Evolutionary conservation across 2,329 filamentous ascomycete species (phyloP), one percentile per base, ranked within the genome.

Genomic region (Aureobasidium vineae): DNA sequence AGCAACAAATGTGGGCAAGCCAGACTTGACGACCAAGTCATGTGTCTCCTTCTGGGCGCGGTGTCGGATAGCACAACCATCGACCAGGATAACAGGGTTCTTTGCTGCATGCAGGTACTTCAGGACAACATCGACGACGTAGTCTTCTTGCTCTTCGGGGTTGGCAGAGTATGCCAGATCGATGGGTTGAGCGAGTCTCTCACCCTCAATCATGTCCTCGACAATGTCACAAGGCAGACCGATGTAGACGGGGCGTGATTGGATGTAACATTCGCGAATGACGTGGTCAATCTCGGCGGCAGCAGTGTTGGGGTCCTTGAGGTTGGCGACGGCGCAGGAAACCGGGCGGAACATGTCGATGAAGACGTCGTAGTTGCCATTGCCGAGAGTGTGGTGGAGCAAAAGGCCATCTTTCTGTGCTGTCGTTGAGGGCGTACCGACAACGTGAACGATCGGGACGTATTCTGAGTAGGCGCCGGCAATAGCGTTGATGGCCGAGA

Each of bases 201-300:
- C 83, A 43, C 90, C 91, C 74, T 94, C 88, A 28, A 96, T 80
- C 78, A 93, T 91, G 75, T 87, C 85, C 71, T 87, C 81, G 11
- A 90, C 87, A 82, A 95, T 90, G 74, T 96, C 91, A n/a, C 90
- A 91, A 3, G 92, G 91, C 10, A 96, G 81, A 75, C 89, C 88
- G 71, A 96, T 87, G 78, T 96, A 96, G 63, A 96, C 90, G 3
- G 92, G 92, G 21, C 90, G 85, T 68, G 88, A 91, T 67, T 85
- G 82, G 50, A 91, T 77, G 80, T 86, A 91, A 75, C 91, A 95
- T 77, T 92, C 84, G 40, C 85, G 85, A 38, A 96, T 83, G 3
- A 89, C 86, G 72, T 90, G 84, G 75, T 96, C 92, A 71, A 96
- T 93, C 73, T 92, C 85, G 19, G 82, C 80, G 11, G 91, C 88